Base-by-base conservation (phyloP, 371 early-diverging fungal genomes). In the Haplosporangium sp. region DNA sequence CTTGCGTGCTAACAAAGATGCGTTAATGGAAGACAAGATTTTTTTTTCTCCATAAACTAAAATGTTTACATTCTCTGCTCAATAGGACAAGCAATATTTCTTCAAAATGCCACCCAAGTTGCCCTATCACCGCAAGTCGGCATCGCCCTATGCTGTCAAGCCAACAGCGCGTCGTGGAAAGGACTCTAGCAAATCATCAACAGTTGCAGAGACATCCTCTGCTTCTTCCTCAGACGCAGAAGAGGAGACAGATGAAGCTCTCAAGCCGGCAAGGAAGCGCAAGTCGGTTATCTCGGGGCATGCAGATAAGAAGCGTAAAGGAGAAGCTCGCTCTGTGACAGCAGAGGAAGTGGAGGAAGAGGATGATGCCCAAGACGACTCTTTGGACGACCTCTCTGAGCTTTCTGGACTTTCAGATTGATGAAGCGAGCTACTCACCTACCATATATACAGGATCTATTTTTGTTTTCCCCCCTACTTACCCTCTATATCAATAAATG, bases 21-120 rank as follows among this genome's bases (percentile, higher is more conserved):
- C 29, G 2, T 29, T 4, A 29, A 29, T 29, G 29, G 29, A 29
- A 1, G 29, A 29, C 2, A 4, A 40, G 36, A 14, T 37, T 55
- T 51, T 41, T 51, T 55, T 23, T 54, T 54, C 11, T 2, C 20
- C 9, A 6, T 38, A 47, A 10, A 1, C 21, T 16, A 18, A 14
- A 37, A 20, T 29, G 16, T 41, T 51, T 21, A 13, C 20, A 18
- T n/a, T n/a, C 11, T 50, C 48, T 38, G 9, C n/a, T 12, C 12
- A 18, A 0, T 42, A 76, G 81, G 89, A 89, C 45, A 89, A 89
- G 67, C 89, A 89, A 73, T 89, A 89, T 74, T 89, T 89, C 72
- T 89, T 85, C 85, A 86, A 86, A 63, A 89, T 89, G 64, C 89
- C 89, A 42, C 87, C 87, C 55, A 87, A 87, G 83, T 69, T 87